Evolutionary conservation across 257 asterid genomes (phyloP).

Genomic region (Solanum piurae): DNA sequence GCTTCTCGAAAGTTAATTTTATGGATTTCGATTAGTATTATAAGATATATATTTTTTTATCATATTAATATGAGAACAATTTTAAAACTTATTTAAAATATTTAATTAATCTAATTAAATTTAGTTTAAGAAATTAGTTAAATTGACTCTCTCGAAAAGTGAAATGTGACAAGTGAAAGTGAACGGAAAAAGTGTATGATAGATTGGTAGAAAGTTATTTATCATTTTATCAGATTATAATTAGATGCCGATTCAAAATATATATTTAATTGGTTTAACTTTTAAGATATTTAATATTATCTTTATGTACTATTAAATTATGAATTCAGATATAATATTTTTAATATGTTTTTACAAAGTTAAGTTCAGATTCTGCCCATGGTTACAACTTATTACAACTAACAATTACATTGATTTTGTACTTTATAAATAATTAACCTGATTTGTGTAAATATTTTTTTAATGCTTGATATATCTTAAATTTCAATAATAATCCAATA

Average conservation of each 20-base stretch:
- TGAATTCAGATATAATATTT: no score
- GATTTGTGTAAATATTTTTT: neutral
- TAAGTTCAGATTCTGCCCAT: neutral
- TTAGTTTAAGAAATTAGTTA: neutral
- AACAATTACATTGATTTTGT: neutral
- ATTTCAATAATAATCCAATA: neutral
- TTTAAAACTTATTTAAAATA: neutral
- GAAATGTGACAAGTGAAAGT: neutral
- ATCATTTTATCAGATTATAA: neutral
- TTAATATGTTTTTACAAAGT: no score
- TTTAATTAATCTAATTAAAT: neutral
- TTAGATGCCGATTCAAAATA: neutral
- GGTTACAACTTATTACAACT: no score
- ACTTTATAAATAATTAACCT: neutral
- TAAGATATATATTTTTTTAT: no score
- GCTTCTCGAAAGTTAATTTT: neutral
- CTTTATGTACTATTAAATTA: neutral
- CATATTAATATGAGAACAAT: neutral
- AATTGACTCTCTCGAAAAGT: neutral
- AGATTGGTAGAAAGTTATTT: neutral
- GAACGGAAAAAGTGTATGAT: neutral
- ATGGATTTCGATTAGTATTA: accelerated
- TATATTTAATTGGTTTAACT: no score
- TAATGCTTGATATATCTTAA: neutral
- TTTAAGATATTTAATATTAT: no score